Evolutionary conservation across 371 early-diverging fungal species (phyloP), one percentile per base, ranked within the genome.

Genomic region (Mortierella sp.): DNA sequence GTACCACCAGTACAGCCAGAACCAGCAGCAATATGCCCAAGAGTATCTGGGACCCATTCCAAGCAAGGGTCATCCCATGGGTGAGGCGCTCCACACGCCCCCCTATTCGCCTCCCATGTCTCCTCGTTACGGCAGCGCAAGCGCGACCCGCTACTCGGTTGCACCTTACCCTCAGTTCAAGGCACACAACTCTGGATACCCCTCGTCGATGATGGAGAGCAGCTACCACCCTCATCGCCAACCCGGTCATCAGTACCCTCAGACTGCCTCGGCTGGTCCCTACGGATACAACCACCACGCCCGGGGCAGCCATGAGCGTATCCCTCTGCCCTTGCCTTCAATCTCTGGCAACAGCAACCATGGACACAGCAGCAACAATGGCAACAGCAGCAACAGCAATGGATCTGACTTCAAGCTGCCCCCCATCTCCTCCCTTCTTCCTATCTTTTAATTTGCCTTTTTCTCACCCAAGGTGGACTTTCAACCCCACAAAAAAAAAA

Each of bases 241-340:
- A 44, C 71, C 67, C 34, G 67, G 73, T 19, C 81, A 72, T 13
- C 75, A 73, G 71, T 75, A 73, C 71, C 50, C 71, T 2, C 34
- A 21, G 67, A 64, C 67, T 34, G 21, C 67, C 40, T 64, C 67
- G 67, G 67, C 67, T 10, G 67, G 67, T 21, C 67, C 67, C 40
- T 64, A 64, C 19, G 67, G 73, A n/a, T 51, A 37, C 57, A 73
- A 57, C 44, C 53, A 51, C 37, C 43, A 53, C 53, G 21, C 53
- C 28, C 51, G n/a, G 51, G n/a, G 46, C 6, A 55, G 59, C 73
- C 48, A 69, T 48, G 72, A 54, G 57, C 73, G 24, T 64, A 76
- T 71, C 71, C 75, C 89, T 51, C 88, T 91, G 31, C 90, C 91
- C 44, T 86, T 91, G 50, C 91, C 91, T 13, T 84, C 89, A 34